Conservation (phyloP, 192 early-diverging fungal genomes). For the Haplosporangium gracile region DNA sequence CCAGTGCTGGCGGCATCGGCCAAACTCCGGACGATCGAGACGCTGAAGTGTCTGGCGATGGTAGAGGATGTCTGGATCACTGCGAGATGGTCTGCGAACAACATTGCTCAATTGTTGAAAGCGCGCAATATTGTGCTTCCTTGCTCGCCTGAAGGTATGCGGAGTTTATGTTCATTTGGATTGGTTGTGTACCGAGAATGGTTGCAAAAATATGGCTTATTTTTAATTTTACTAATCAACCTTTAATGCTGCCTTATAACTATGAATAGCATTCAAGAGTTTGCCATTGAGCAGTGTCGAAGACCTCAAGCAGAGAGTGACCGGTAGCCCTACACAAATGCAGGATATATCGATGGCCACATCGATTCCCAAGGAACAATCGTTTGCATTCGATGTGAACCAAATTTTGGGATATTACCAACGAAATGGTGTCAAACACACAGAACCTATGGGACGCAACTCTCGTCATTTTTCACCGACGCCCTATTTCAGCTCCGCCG, state of each 20-base stretch:
- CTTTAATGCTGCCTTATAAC: background rate
- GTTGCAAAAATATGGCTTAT: background rate
- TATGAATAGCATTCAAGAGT: slow-evolving; percentile 30
- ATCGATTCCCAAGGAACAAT: slow-evolving; percentile 31
- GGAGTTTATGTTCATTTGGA: background rate
- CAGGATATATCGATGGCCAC: slow-evolving; percentile 25
- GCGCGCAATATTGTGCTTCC: slow-evolving; percentile 43
- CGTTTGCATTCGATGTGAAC: slow-evolving; percentile 42
- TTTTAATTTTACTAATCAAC: background rate
- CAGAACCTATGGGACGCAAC: slow-evolving; percentile 37
- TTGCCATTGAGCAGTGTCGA: slow-evolving; percentile 25
- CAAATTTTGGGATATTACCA: slow-evolving; percentile 55
- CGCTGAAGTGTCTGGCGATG: slow-evolving; percentile 35
- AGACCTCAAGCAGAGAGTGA: slow-evolving; percentile 12
- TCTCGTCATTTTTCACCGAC: slow-evolving; percentile 51
- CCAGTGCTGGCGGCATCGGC: slow-evolving; percentile 44
- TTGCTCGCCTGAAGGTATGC: slow-evolving; percentile 39
- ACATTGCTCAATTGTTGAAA: slow-evolving; percentile 35
- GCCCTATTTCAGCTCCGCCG: slow-evolving; percentile 35
- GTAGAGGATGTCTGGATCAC: slow-evolving; percentile 52
- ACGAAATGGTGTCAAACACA: slow-evolving; percentile 7
- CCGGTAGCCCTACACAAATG: background rate
- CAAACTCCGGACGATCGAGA: slow-evolving; percentile 49
- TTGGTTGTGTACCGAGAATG: background rate
- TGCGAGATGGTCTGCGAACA: slow-evolving; percentile 12